Percentiles rank a stretch among this genome's conserved stretches.
Evolutionary conservation across 768 basidiomycete genomes (phyloP).

Genomic region (Crepidotus variabilis): DNA sequence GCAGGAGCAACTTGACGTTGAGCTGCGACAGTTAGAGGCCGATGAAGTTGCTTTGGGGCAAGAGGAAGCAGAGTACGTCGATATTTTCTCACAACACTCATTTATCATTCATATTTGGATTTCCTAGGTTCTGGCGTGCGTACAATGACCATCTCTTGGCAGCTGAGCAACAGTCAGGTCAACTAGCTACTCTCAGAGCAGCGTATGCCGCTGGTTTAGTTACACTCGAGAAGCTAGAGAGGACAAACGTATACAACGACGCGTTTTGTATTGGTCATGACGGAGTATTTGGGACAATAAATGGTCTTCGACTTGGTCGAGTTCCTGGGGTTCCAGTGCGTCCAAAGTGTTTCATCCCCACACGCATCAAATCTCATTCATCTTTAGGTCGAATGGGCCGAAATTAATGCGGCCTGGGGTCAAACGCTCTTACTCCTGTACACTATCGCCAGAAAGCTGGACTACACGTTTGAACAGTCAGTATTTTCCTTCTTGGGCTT

Average conservation of each 20-base stretch:
- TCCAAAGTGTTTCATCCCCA: conserved; percentile 8
- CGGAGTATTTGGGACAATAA: conserved; percentile 96
- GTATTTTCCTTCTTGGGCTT: conserved; percentile 16
- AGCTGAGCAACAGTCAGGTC: conserved; percentile 62
- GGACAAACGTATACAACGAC: conserved; percentile 94
- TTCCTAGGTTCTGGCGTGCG: conserved; percentile 67
- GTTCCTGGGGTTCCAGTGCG: conserved; percentile 78
- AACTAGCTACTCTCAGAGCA: conserved; percentile 68
- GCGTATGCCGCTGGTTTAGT: conserved; percentile 76
- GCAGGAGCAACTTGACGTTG: conserved; percentile 68
- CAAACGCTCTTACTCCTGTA: conserved; percentile 89
- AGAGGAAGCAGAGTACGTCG: conserved; percentile 79
- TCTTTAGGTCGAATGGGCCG: conserved; percentile 89
- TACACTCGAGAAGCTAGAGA: conserved; percentile 79
- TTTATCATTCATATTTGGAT: background rate
- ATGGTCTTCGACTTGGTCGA: conserved; percentile 87
- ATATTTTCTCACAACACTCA: background rate
- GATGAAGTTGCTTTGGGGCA: conserved; percentile 78
- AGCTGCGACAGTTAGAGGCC: conserved; percentile 62
- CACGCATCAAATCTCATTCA: background rate
- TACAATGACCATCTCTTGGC: conserved; percentile 71
- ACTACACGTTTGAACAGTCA: conserved; percentile 83
- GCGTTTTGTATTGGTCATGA: conserved; percentile 95
- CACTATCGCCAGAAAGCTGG: conserved; percentile 88
- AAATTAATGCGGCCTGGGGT: conserved; percentile 99